Conservation (phyloP, 192 early-diverging fungal genomes). For the Coemansia sp. region DNA sequence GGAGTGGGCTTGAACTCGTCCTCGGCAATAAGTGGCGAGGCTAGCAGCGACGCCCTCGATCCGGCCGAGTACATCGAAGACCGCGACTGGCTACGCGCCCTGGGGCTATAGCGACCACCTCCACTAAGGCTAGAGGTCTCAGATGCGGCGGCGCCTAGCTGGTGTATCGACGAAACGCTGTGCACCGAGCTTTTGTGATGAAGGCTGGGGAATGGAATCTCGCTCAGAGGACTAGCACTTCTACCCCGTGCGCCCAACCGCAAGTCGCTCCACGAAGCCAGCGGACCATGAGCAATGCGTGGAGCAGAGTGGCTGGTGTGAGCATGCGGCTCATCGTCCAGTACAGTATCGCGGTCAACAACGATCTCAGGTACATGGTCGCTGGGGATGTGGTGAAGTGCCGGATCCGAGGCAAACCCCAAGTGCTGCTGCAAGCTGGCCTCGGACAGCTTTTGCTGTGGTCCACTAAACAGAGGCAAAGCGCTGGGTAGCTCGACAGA, state of each 20-base stretch:
- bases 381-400: background rate
- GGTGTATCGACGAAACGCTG: conserved; percentile 7
- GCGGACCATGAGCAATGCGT: background rate
- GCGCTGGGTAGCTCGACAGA: conserved; percentile 3
- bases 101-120: conserved; percentile 1
- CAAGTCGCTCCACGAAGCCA: background rate
- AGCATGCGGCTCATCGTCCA: background rate
- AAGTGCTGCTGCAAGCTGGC: conserved; percentile 4
- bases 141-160: background rate
- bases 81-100: conserved; percentile 25
- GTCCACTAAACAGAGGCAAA: background rate
- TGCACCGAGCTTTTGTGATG: conserved; percentile 10
- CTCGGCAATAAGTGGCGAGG: conserved; percentile 42
- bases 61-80: conserved; percentile 27
- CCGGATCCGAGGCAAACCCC: background rate
- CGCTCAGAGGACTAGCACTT: background rate
- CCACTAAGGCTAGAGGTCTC: conserved; percentile 3
- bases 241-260: background rate
- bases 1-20: conserved; percentile 52
- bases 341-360: background rate
- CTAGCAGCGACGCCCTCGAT: conserved; percentile 20
- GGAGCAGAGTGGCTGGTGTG: background rate
- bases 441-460: background rate
- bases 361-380: background rate
- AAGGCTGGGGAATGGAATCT: conserved; percentile 18